A percentile compares a stretch with the other conserved stretches of the same genome.
phyloP scores from a whole-genome alignment of 768 basidiomycete genomes.

The Podaxis sp. region DNA sequence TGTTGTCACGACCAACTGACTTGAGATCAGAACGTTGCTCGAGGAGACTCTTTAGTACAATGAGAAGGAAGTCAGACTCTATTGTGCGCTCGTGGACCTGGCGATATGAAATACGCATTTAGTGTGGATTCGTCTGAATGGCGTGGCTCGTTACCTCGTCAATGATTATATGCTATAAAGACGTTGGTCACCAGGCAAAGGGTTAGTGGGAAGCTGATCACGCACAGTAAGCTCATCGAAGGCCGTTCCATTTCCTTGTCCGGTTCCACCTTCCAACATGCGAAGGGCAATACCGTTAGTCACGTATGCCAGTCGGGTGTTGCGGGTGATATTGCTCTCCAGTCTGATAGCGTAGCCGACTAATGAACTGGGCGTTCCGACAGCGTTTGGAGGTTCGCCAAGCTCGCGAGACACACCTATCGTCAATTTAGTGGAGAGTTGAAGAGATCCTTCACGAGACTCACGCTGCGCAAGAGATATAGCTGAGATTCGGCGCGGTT shows the following conservation, averaged over 20 bases:
- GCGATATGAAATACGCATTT: not conserved
- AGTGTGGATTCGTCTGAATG: not conserved
- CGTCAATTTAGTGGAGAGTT: conserved; percentile 2
- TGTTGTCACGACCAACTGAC: conserved; percentile 35
- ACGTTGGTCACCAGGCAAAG: conserved; percentile 9
- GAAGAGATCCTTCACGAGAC: conserved; percentile 14
- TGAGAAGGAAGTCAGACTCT: conserved; percentile 94
- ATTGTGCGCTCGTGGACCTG: conserved; percentile 95
- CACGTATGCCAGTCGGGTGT: conserved; percentile 79
- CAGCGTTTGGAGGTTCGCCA: conserved; percentile 76
- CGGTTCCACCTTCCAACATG: conserved; percentile 90
- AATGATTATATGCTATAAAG: conserved; percentile 81
- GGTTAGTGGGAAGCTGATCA: not conserved
- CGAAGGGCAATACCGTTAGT: conserved; percentile 95
- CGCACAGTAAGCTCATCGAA: conserved; percentile 94
- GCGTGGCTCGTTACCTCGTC: conserved; percentile 63
- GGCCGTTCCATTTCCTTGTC: conserved; percentile 67
- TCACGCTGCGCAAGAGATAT: conserved; percentile 88
- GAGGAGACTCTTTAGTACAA: conserved; percentile 85
- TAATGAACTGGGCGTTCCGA: conserved; percentile 75
- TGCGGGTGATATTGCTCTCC: conserved; percentile 80
- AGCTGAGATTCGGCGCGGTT: conserved; percentile 93
- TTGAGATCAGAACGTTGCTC: conserved; percentile 79
- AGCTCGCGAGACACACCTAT: conserved; percentile 82
- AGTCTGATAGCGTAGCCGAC: conserved; percentile 95